phyloP scores from a whole-genome alignment of 2,329 filamentous ascomycete genomes.

The Septoria petroselini region DNA sequence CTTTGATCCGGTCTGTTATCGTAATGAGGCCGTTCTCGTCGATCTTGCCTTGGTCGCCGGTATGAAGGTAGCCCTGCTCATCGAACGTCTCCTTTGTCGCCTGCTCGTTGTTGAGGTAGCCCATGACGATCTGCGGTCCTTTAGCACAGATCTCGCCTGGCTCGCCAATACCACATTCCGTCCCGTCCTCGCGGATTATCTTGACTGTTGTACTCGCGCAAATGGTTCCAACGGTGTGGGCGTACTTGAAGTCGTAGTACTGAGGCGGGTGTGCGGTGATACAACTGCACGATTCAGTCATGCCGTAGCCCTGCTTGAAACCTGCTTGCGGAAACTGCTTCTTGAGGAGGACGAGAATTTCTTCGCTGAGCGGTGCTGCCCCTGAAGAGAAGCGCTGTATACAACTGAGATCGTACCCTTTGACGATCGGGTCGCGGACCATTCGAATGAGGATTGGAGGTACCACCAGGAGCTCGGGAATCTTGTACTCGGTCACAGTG shows the following conservation, averaged over 20 bases:
- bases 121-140: conserved; percentile 53
- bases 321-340: conserved; percentile 58
- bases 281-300: conserved; percentile 64
- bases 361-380: conserved; percentile 56
- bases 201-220: conserved; percentile 60
- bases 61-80: conserved; percentile 46
- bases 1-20: conserved; percentile 52
- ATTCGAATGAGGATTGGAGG: conserved; percentile 61
- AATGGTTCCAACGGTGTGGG: conserved; percentile 54
- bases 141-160: conserved; percentile 55
- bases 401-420: conserved; percentile 56
- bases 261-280: conserved; percentile 60
- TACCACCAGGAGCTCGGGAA: conserved; percentile 57
- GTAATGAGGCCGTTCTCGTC: conserved; percentile 50
- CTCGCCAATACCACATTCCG: conserved; percentile 52
- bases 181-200: conserved; percentile 56
- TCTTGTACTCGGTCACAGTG: conserved; percentile 52
- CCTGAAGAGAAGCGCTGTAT: conserved; percentile 58
- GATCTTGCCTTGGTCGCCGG: conserved; percentile 47
- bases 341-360: conserved; percentile 57
- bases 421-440: conserved; percentile 54
- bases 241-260: conserved; percentile 57
- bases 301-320: conserved; percentile 61
- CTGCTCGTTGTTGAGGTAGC: conserved; percentile 52
- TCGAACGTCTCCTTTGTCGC: conserved; percentile 54